A percentile compares a stretch with the other conserved stretches of the same genome.
Conservation (phyloP, 2,329 filamentous ascomycete genomes). For the Verticillium longisporum region DNA sequence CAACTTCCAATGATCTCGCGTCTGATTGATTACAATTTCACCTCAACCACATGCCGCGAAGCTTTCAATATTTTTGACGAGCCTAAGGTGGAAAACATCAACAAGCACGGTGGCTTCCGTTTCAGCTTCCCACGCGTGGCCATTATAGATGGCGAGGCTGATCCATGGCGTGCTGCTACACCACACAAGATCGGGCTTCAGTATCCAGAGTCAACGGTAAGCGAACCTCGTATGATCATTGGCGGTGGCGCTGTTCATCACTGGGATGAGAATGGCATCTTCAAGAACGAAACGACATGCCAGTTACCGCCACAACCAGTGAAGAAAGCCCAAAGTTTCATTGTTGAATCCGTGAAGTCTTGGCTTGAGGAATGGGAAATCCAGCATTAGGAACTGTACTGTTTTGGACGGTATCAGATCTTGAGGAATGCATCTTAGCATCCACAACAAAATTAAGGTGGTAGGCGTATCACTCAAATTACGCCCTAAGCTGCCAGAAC, state of each 20-base stretch:
- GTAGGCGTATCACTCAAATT: no score
- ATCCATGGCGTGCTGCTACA: slow-evolving; percentile 73
- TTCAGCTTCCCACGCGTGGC: slow-evolving; percentile 72
- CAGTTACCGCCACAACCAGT: slow-evolving; percentile 53
- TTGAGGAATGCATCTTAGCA: no score
- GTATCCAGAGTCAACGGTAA: slow-evolving; percentile 49
- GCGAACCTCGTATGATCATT: slow-evolving; percentile 69
- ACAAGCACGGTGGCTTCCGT: slow-evolving; percentile 68
- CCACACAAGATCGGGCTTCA: slow-evolving; percentile 59
- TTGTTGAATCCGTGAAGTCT: slow-evolving; percentile 54
- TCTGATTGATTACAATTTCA: slow-evolving; percentile 56
- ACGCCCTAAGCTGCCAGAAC: no score
- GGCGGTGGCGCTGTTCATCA: slow-evolving; percentile 65
- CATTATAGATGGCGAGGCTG: slow-evolving; percentile 68
- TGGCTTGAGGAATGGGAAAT: slow-evolving; percentile 59
- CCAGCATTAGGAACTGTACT: neutral
- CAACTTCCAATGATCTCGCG: slow-evolving; percentile 67
- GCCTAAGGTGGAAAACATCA: slow-evolving; percentile 60
- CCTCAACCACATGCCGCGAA: slow-evolving; percentile 53
- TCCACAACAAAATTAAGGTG: no score
- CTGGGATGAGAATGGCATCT: slow-evolving; percentile 70
- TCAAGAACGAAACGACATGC: slow-evolving; percentile 51
- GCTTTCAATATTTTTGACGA: slow-evolving; percentile 63
- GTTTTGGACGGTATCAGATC: no score
- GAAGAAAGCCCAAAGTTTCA: slow-evolving; percentile 47